Percentiles rank a stretch among this genome's conserved stretches.
Evolutionary conservation across 345 rosid species (phyloP).

Genomic region (Gossypium arboreum): DNA sequence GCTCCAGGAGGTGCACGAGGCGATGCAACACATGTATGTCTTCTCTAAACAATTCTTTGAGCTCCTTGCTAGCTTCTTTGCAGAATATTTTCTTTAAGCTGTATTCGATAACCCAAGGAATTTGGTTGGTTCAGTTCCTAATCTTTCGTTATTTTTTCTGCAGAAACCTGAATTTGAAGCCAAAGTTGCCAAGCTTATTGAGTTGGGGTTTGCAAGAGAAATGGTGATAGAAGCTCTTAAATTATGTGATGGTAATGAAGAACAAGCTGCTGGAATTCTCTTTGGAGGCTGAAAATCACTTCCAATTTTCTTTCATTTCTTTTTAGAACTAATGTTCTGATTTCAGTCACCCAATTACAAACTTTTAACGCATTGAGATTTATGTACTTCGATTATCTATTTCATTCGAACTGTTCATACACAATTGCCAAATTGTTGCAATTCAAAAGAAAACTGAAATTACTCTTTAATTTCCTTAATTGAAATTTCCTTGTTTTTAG

Average conservation of each 20-base stretch:
- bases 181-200: constrained; percentile 85
- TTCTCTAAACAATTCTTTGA: neutral
- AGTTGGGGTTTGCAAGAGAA: constrained; percentile 78
- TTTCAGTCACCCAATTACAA: neutral
- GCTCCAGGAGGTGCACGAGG: constrained; percentile 30
- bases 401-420: constrained; percentile 15
- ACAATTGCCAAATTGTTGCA: neutral
- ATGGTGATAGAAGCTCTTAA: constrained; percentile 85
- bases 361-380: neutral
- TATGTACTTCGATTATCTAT: neutral
- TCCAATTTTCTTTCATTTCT: neutral
- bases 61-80: neutral
- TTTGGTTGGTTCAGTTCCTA: neutral
- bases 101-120: neutral
- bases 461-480: neutral
- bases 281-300: constrained; percentile 60
- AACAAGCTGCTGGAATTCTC: constrained; percentile 93
- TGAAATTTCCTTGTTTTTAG: neutral
- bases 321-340: neutral
- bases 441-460: neutral
- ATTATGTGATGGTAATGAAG: constrained; percentile 80
- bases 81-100: neutral
- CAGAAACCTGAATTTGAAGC: constrained; percentile 86
- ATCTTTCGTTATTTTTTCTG: neutral
- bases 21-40: constrained; percentile 40